Conservation (phyloP, 176 grass and related monocot genomes). For the Raddia distichophylla region DNA sequence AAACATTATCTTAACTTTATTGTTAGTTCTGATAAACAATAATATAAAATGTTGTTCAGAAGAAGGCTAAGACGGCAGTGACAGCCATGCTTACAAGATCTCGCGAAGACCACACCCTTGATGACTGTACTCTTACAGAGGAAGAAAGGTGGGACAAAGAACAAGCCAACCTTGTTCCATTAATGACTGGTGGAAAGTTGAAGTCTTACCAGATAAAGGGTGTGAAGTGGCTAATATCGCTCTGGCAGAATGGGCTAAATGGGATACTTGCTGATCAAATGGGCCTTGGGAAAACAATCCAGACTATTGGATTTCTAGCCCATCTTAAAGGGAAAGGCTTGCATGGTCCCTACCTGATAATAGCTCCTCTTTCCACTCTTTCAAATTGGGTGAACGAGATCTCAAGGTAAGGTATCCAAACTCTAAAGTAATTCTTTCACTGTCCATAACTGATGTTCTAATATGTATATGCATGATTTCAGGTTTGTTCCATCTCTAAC, state of each 20-base stretch:
- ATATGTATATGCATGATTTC: constrained; percentile 39
- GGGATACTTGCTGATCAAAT: constrained; percentile 97
- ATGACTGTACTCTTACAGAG: constrained; percentile 70
- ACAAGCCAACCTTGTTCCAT: constrained; percentile 78
- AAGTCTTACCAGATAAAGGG: constrained; percentile 98
- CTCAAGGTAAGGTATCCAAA: constrained; percentile 58
- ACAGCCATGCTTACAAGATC: constrained; percentile 87
- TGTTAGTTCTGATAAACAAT: constrained; percentile 6
- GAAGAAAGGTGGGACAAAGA: constrained; percentile 70
- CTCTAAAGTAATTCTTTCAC: background rate
- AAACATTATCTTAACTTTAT: background rate
- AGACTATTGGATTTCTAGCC: constrained; percentile 94
- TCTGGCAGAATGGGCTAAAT: constrained; percentile 98
- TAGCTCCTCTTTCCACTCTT: constrained; percentile 95
- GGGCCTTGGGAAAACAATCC: constrained; percentile 98
- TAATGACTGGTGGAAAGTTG: constrained; percentile 89
- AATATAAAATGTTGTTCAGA: constrained; percentile 50
- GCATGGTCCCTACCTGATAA: constrained; percentile 90
- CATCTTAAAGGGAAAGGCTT: constrained; percentile 93
- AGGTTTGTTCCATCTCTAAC: constrained; percentile 83
- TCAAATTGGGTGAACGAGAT: constrained; percentile 96
- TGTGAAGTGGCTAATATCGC: constrained; percentile 95
- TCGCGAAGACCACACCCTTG: constrained; percentile 50
- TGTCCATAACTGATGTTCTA: constrained; percentile 27
- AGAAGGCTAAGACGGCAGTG: constrained; percentile 90